These are phyloP conservation scores for Reticulascus tulasneorum DNA, from an alignment of 2,329 filamentous ascomycete species.

Conservation along the genomic window DNA sequence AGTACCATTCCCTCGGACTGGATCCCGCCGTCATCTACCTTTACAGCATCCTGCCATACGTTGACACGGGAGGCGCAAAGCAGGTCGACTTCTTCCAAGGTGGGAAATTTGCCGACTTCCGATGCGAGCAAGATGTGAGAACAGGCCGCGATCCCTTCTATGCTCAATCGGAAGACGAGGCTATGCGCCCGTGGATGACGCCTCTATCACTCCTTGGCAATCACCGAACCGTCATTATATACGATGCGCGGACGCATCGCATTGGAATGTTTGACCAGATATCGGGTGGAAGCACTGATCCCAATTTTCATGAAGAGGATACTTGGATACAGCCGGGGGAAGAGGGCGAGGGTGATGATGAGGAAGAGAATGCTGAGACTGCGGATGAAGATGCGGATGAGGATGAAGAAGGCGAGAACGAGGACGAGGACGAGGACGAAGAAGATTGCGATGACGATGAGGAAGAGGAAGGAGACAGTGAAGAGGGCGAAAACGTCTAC, in stretches of 20 bases:
- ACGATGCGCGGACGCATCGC: slow-evolving; percentile 20
- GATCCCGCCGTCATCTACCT: slow-evolving; percentile 20
- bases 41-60: slow-evolving; percentile 21
- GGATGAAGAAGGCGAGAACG: neutral
- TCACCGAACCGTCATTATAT: slow-evolving; percentile 20
- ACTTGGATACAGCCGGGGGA: neutral
- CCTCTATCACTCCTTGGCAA: slow-evolving; percentile 20
- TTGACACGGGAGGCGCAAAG: slow-evolving; percentile 8
- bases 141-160: slow-evolving; percentile 14
- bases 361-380: neutral
- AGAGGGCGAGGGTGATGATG: neutral
- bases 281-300: slow-evolving; percentile 5
- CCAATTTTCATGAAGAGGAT: neutral
- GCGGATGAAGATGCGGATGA: neutral
- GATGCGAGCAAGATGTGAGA: slow-evolving; percentile 9
- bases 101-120: slow-evolving; percentile 17
- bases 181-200: slow-evolving; percentile 25
- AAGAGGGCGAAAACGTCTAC: slow-evolving; percentile 1
- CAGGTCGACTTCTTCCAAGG: slow-evolving; percentile 15
- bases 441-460: neutral
- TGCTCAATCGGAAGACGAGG: slow-evolving; percentile 15
- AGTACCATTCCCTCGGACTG: slow-evolving; percentile 12
- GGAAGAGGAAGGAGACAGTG: slow-evolving; percentile 1
- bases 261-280: slow-evolving; percentile 18
- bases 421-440: neutral